Evolutionary conservation across 768 basidiomycete genomes (phyloP), one percentile per base, ranked within the genome.

Genomic region (Boletus subparvulus): DNA sequence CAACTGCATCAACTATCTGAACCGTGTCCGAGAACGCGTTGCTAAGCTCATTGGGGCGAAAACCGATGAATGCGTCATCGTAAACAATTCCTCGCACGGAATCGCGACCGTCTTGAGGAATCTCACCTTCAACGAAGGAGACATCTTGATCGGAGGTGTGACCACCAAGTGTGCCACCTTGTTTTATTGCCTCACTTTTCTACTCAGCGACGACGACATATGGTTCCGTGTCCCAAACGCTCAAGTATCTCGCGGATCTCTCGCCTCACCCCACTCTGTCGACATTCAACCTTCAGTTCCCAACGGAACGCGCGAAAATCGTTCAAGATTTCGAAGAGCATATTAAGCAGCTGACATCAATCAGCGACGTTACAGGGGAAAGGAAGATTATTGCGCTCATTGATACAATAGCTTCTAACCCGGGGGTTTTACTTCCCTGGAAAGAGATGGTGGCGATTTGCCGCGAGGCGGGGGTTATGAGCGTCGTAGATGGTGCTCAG

Each of bases 401-500:
- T 12, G 92, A 94, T 66, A 72, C 76, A 33, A 86, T 94, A 46
- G 70, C 75, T 4, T 81, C 87, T 10, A 76, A 74, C 36, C 90
- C 90, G 1, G 89, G 85, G 0, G 75, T 80, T 7, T 65, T 74
- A 3, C 71, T 88, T 54, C 91, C 91, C 1, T 92, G 89, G 91
- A 75, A 84, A 67, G 80, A 82, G 55, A 78, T 92, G 69, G 83
- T 87, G 1, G 67, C 76, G 4, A 73, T 90, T n/a, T 87, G 86
- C 65, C 75, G 78, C 50, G 78, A 85, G 58, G 82, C 85, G 39
- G 82, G 82, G 0, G 78, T 86, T 0, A 80, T 81, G 70, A 86
- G 80, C 33, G 61, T 94, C n/a, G 71, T 94, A 14, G 92, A 94
- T 63, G 92, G 81, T 2, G 91, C 91, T 7, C 91, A 93, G 64